Percentiles rank a stretch among this genome's conserved stretches.
These are phyloP conservation scores for Clavaria fumosa DNA, from an alignment of 768 basidiomycete species.

Conservation along the genomic window DNA sequence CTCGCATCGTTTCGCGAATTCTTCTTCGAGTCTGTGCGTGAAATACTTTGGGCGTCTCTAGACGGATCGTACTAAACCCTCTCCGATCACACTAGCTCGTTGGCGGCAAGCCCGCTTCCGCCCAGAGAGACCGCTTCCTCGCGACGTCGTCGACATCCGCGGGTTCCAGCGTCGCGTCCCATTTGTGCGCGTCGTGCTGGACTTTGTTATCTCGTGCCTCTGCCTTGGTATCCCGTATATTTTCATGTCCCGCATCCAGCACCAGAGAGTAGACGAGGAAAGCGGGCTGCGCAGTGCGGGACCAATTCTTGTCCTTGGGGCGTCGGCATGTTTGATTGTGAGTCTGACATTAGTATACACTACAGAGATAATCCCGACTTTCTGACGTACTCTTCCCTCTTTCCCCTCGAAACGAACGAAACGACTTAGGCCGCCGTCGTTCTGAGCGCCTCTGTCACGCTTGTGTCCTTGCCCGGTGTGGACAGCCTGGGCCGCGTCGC, in stretches of 20 bases:
- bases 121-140: conserved; percentile 49
- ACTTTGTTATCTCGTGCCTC: conserved; percentile 44
- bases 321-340: conserved; percentile 50
- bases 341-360: too few species aligned
- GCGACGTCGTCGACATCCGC: conserved; percentile 24
- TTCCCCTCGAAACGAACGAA: conserved; percentile 5
- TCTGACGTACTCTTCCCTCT: neutral
- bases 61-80: conserved; percentile 1
- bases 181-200: conserved; percentile 35
- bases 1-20: conserved; percentile 53
- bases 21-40: conserved; percentile 50
- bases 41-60: neutral
- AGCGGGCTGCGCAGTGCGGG: conserved; percentile 33
- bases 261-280: conserved; percentile 44
- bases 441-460: conserved; percentile 67
- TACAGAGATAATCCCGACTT: conserved; percentile 7
- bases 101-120: conserved; percentile 64
- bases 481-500: conserved; percentile 47
- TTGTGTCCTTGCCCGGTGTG: conserved; percentile 64
- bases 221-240: conserved; percentile 73
- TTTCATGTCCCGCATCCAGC: conserved; percentile 39
- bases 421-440: conserved; percentile 55
- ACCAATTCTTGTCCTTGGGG: conserved; percentile 49
- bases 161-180: conserved; percentile 18
- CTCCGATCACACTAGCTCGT: conserved; percentile 25